Conservation (phyloP, 495 filamentous ascomycete species). For the Aspergillus carlsbadensis region DNA sequence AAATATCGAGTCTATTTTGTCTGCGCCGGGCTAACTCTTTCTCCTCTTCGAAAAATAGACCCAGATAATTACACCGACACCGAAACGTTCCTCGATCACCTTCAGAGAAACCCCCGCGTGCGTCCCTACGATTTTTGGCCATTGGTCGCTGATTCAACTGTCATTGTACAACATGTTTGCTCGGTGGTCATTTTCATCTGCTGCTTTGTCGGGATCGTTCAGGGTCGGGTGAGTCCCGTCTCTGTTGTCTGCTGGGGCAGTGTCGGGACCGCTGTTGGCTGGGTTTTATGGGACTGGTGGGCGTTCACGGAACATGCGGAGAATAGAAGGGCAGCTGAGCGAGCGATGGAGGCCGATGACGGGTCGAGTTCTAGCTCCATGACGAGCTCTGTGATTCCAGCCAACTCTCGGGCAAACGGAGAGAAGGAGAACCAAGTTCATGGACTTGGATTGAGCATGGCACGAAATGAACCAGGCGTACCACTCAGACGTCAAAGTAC, state of each 20-base stretch:
- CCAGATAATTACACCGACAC: conserved; percentile 99
- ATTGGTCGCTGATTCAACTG: conserved; percentile 88
- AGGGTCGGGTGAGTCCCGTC: conserved; percentile 79
- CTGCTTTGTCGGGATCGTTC: conserved; percentile 87
- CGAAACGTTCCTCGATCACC: conserved; percentile 89
- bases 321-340: conserved; percentile 27
- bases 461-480: conserved; percentile 21
- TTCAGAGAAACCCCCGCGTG: conserved; percentile 92
- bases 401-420: conserved; percentile 22
- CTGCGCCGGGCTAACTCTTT: background rate
- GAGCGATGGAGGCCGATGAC: conserved; percentile 43
- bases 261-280: conserved; percentile 79
- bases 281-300: conserved; percentile 91
- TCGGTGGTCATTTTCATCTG: conserved; percentile 92
- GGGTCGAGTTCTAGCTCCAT: conserved; percentile 47
- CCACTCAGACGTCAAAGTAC: conserved; percentile 17
- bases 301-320: conserved; percentile 60
- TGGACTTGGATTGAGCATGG: conserved; percentile 49
- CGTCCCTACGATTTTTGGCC: conserved; percentile 98
- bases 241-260: conserved; percentile 83
- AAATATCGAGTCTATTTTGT: background rate
- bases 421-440: conserved; percentile 36
- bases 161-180: conserved; percentile 95
- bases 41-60: conserved; percentile 61
- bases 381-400: conserved; percentile 36